These are phyloP conservation scores for Letharia columbiana DNA, from an alignment of 495 filamentous ascomycete genomes.

Conservation along the genomic window DNA sequence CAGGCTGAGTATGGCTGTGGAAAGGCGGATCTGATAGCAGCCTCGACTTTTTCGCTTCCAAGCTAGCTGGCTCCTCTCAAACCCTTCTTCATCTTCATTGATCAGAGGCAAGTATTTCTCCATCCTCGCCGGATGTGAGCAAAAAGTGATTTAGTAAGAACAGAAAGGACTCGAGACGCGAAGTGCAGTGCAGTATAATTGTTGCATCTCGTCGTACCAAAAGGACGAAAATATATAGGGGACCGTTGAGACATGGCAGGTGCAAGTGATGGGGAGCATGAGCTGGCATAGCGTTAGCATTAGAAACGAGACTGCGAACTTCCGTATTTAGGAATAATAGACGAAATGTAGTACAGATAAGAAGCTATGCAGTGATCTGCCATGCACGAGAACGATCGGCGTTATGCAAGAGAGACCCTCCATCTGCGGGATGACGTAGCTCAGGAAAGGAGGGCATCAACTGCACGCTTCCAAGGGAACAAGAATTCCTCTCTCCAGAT, in stretches of 20 bases:
- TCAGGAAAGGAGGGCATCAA: too few species aligned
- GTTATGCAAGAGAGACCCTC: too few species aligned
- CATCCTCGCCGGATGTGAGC: background rate
- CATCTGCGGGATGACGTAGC: too few species aligned
- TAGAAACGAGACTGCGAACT: background rate
- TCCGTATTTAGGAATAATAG: background rate
- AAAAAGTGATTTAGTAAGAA: background rate
- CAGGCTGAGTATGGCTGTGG: background rate
- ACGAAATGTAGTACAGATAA: background rate
- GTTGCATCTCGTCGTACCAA: background rate
- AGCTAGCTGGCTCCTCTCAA: background rate
- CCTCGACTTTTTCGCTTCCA: background rate
- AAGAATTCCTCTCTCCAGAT: too few species aligned
- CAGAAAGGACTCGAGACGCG: background rate
- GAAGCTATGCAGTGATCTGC: too few species aligned
- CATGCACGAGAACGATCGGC: too few species aligned
- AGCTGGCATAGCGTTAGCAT: background rate
- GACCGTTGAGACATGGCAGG: background rate
- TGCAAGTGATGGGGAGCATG: background rate
- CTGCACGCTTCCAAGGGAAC: too few species aligned
- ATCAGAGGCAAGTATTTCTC: background rate
- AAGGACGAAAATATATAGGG: background rate
- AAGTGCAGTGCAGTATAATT: background rate
- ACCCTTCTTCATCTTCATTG: background rate
- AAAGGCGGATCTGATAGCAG: background rate